phyloP scores from a whole-genome alignment of 2,329 filamentous ascomycete genomes.

The Ophiocordyceps camponoti-floridani region DNA sequence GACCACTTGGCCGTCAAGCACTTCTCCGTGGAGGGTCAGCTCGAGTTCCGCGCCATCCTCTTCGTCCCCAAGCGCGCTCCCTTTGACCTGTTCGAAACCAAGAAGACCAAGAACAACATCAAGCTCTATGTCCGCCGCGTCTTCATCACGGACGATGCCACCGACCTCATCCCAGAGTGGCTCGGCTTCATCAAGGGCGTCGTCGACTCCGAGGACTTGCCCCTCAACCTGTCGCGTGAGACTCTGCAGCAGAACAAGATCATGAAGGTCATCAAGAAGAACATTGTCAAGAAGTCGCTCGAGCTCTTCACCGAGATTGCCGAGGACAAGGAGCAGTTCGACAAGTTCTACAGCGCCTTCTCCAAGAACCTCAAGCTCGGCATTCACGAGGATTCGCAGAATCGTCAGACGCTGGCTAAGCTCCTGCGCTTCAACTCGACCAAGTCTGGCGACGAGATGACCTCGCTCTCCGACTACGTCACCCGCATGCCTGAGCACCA shows the following conservation, averaged over 20 bases:
- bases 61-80: slow-evolving; percentile 99
- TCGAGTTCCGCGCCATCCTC: slow-evolving; percentile 98
- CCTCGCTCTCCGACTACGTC: slow-evolving; percentile 91
- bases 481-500: slow-evolving; percentile 99
- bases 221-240: slow-evolving; percentile 98
- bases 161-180: slow-evolving; percentile 98
- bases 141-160: slow-evolving; percentile 99
- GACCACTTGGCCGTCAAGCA: slow-evolving; percentile 99
- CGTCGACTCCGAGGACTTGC: slow-evolving; percentile 98
- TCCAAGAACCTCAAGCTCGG: slow-evolving; percentile 99
- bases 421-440: slow-evolving; percentile 97
- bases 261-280: slow-evolving; percentile 99
- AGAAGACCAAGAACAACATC: slow-evolving; percentile 99
- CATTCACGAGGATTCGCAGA: slow-evolving; percentile 99
- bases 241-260: slow-evolving; percentile 99
- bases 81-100: slow-evolving; percentile 99
- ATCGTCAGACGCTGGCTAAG: slow-evolving; percentile 84
- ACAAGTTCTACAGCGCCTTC: slow-evolving; percentile 99
- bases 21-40: slow-evolving; percentile 99
- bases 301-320: slow-evolving; percentile 99
- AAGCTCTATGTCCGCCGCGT: slow-evolving; percentile 99
- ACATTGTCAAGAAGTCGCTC: slow-evolving; percentile 99
- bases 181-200: slow-evolving; percentile 99
- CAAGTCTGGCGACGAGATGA: slow-evolving; percentile 93
- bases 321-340: slow-evolving; percentile 99